Conservation (phyloP, 2,329 filamentous ascomycete species). For the Trichoderma koningiopsis region DNA sequence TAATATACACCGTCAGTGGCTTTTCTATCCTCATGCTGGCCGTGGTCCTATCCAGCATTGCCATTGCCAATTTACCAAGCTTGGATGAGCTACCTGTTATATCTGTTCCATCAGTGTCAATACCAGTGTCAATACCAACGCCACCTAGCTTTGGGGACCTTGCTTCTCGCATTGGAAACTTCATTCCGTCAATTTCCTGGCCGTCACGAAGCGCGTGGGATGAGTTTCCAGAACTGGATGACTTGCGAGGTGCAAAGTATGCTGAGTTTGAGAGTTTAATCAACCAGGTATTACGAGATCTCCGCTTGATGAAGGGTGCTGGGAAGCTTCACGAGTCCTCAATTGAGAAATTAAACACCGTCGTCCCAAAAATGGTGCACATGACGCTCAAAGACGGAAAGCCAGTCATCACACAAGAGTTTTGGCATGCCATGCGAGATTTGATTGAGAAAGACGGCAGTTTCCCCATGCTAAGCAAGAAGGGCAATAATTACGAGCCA, state of each 20-base stretch:
- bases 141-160: neutral
- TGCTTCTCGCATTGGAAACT: constrained; percentile 22
- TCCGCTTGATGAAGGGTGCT: constrained; percentile 34
- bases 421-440: constrained; percentile 65
- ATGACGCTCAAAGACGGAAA: constrained; percentile 57
- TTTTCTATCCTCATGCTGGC: constrained; percentile 4
- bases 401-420: constrained; percentile 58
- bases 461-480: constrained; percentile 50
- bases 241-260: constrained; percentile 27
- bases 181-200: constrained; percentile 36
- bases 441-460: constrained; percentile 53
- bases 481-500: constrained; percentile 41
- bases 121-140: constrained; percentile 1
- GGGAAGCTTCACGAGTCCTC: constrained; percentile 42
- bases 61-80: constrained; percentile 11
- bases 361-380: constrained; percentile 60
- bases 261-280: constrained; percentile 32
- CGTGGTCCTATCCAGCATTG: neutral
- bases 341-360: constrained; percentile 47
- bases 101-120: constrained; percentile 1
- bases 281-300: constrained; percentile 31
- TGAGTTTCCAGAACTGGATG: constrained; percentile 19
- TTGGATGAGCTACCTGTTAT: neutral
- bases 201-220: constrained; percentile 31
- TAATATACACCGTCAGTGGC: neutral